Conservation (phyloP, 805 yeast genomes). For the Yarrowia divulgata region DNA sequence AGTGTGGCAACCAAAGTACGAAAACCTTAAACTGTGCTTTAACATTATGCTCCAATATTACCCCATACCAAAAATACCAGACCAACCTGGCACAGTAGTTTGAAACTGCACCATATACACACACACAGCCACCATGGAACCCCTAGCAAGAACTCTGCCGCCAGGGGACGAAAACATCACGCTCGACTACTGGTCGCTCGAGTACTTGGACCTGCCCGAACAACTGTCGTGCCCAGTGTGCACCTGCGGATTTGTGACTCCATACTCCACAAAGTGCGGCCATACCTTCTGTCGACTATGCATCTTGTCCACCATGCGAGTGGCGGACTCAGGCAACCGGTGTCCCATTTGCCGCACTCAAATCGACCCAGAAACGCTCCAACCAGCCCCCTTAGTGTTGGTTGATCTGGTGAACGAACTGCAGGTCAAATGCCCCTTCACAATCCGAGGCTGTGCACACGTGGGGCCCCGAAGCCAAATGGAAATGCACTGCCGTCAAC, state of each 20-base stretch:
- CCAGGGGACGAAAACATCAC: slow-evolving; percentile 36
- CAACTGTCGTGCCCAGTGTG: slow-evolving; percentile 66
- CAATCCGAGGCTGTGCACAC: slow-evolving; percentile 63
- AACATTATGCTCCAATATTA: slow-evolving; percentile 23
- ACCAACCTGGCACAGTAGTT: background rate
- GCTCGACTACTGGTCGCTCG: slow-evolving; percentile 48
- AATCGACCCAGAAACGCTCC: slow-evolving; percentile 31
- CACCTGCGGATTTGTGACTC: slow-evolving; percentile 66
- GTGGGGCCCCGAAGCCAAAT: slow-evolving; percentile 66
- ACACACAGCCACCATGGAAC: slow-evolving; percentile 2
- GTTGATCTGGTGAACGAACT: slow-evolving; percentile 69
- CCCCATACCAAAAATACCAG: slow-evolving; percentile 19
- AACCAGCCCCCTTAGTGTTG: slow-evolving; percentile 63
- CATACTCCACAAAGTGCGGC: slow-evolving; percentile 69
- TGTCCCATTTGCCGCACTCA: slow-evolving; percentile 31
- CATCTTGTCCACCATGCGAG: slow-evolving; percentile 48
- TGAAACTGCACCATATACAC: background rate
- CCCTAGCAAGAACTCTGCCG: slow-evolving; percentile 13
- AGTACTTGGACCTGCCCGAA: slow-evolving; percentile 45
- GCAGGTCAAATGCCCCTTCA: slow-evolving; percentile 62
- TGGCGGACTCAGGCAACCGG: slow-evolving; percentile 30
- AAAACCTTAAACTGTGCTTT: background rate
- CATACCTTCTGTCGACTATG: slow-evolving; percentile 72
- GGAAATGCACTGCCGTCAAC: slow-evolving; percentile 56
- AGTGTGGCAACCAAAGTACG: background rate